phyloP scores from a whole-genome alignment of 1,284 basidiomycete genomes.

The Albatrellus sp. region DNA sequence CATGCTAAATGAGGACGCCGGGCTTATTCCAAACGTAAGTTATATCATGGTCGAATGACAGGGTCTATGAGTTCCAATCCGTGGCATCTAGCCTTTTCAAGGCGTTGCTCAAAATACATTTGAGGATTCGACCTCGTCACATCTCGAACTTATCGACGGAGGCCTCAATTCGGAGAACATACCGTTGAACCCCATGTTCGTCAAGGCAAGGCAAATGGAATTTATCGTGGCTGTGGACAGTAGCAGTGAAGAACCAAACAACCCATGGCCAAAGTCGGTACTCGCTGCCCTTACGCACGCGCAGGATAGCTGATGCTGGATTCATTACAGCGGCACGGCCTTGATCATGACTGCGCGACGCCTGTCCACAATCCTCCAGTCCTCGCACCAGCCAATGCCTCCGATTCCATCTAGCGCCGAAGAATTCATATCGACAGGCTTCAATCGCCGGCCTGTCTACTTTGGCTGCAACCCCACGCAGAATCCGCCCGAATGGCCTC shows the following conservation, averaged over 20 bases:
- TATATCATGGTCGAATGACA: neutral
- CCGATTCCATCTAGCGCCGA: constrained; percentile 40
- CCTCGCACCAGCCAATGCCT: constrained; percentile 50
- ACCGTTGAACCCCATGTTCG: constrained; percentile 52
- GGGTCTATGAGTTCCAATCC: neutral
- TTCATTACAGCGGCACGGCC: constrained; percentile 33
- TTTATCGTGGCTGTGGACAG: constrained; percentile 60
- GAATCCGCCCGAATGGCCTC: constrained; percentile 37
- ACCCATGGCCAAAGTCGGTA: constrained; percentile 57
- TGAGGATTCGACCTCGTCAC: constrained; percentile 33
- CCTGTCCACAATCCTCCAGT: constrained; percentile 30
- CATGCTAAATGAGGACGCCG: constrained; percentile 45
- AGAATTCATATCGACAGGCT: constrained; percentile 49
- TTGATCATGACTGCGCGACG: constrained; percentile 28
- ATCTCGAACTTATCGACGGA: constrained; percentile 50
- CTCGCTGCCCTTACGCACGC: neutral
- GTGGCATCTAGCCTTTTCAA: constrained; percentile 31
- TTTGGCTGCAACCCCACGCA: constrained; percentile 57
- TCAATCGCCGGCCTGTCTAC: constrained; percentile 61
- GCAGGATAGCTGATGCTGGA: neutral
- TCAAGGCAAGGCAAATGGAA: constrained; percentile 51
- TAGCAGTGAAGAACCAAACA: constrained; percentile 40
- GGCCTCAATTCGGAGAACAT: constrained; percentile 51
- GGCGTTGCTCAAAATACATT: constrained; percentile 26
- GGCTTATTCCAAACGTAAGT: constrained; percentile 51